Evolutionary conservation across 805 yeast genomes (phyloP).

Genomic region (Metschnikowia bowlesiae): DNA sequence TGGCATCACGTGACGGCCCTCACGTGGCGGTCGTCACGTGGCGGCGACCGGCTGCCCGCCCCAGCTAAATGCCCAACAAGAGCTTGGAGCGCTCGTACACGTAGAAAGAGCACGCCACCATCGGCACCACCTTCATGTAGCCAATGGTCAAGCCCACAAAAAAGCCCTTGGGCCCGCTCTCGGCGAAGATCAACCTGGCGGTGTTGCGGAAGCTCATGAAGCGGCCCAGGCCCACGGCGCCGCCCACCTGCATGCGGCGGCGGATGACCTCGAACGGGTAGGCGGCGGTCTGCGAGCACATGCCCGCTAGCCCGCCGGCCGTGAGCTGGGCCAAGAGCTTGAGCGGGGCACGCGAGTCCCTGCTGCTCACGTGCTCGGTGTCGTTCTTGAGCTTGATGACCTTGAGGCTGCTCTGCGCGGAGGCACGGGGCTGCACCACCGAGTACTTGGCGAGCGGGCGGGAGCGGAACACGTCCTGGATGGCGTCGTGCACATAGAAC

Average conservation of each 20-base stretch:
- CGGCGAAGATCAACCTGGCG: slow-evolving; percentile 57
- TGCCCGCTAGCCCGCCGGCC: slow-evolving; percentile 96
- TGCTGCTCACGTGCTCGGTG: slow-evolving; percentile 23
- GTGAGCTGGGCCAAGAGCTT: slow-evolving; percentile 86
- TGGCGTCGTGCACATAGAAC: slow-evolving; percentile 85
- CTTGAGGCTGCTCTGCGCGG: slow-evolving; percentile 7
- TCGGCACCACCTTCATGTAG: slow-evolving; percentile 89
- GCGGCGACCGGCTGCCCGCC: too few relatives aligned
- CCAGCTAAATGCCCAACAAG: slow-evolving; percentile 52
- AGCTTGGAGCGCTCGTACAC: slow-evolving; percentile 86
- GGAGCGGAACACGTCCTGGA: slow-evolving; percentile 83
- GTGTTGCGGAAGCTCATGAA: slow-evolving; percentile 52
- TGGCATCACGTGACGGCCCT: too few relatives aligned
- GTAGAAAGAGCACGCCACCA: slow-evolving; percentile 94
- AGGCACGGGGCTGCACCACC: slow-evolving; percentile 33
- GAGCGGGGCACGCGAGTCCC: slow-evolving; percentile 57
- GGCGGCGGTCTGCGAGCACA: slow-evolving; percentile 92
- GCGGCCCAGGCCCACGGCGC: slow-evolving; percentile 59
- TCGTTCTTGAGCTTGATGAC: slow-evolving; percentile 17
- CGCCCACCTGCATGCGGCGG: slow-evolving; percentile 94
- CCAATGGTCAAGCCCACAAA: slow-evolving; percentile 95
- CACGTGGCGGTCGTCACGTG: too few relatives aligned
- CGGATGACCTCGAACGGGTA: slow-evolving; percentile 95
- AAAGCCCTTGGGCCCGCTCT: slow-evolving; percentile 80
- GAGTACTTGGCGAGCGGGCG: slow-evolving; percentile 44